Evolutionary conservation across 495 filamentous ascomycete genomes (phyloP).

Genomic region (Tuber brumale): DNA sequence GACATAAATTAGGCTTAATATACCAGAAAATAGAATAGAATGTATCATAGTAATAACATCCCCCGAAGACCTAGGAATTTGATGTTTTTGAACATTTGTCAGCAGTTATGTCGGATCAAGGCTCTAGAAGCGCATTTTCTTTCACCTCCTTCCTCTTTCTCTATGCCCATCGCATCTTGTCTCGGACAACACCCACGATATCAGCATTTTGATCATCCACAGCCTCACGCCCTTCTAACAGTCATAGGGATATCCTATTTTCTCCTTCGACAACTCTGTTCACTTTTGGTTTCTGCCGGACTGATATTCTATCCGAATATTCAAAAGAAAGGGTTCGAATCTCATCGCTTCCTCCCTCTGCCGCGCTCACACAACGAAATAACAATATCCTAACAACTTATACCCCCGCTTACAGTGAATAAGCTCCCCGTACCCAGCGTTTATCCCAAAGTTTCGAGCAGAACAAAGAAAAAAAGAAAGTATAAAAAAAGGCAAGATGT

Average conservation of each 20-base stretch:
- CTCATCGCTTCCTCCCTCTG: constrained; percentile 37
- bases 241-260: neutral
- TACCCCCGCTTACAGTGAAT: constrained; percentile 39
- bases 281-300: neutral
- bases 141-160: neutral
- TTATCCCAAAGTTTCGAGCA: constrained; percentile 10
- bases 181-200: neutral
- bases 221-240: neutral
- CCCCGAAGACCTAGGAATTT: neutral
- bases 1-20: neutral
- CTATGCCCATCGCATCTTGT: constrained; percentile 1
- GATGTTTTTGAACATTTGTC: neutral
- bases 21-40: neutral
- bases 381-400: constrained; percentile 34
- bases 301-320: constrained; percentile 21
- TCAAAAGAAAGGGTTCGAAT: constrained; percentile 39
- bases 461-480: constrained; percentile 5
- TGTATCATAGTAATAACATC: neutral
- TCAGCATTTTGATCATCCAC: neutral
- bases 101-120: neutral
- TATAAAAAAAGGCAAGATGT: constrained; percentile 55
- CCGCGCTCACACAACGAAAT: constrained; percentile 36
- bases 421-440: constrained; percentile 18
- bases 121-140: neutral
- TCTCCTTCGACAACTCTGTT: neutral